Conservation (phyloP, 2,329 filamentous ascomycete genomes). For the Dendryphion nanum region DNA sequence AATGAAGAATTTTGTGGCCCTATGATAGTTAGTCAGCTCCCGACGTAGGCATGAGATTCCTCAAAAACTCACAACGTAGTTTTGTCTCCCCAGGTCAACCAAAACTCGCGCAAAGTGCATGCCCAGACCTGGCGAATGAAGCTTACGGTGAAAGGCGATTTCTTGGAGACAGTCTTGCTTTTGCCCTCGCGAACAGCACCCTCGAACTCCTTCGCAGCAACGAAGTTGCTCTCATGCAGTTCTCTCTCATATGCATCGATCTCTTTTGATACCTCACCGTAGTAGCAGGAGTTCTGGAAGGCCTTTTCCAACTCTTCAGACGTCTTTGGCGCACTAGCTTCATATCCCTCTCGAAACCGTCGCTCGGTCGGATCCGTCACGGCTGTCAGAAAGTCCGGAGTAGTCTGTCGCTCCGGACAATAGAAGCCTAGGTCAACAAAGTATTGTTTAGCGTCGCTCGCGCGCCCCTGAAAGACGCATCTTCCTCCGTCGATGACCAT, state of each 20-base stretch:
- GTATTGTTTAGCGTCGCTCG: slow-evolving; percentile 61
- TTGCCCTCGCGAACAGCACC: slow-evolving; percentile 65
- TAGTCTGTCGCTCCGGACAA: slow-evolving; percentile 63
- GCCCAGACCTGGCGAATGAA: slow-evolving; percentile 69
- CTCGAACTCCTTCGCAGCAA: slow-evolving; percentile 65
- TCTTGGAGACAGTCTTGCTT: slow-evolving; percentile 63
- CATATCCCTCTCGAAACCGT: slow-evolving; percentile 57
- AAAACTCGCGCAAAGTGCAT: slow-evolving; percentile 71
- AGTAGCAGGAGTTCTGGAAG: slow-evolving; percentile 63
- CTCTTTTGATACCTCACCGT: slow-evolving; percentile 60
- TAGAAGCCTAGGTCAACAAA: slow-evolving; percentile 66
- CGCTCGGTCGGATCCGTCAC: slow-evolving; percentile 73
- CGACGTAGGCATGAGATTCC: not conserved
- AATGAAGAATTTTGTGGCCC: slow-evolving; percentile 72
- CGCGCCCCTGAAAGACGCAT: slow-evolving; percentile 65
- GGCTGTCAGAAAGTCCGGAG: slow-evolving; percentile 74
- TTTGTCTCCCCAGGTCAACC: slow-evolving; percentile 74
- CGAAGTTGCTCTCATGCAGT: slow-evolving; percentile 56
- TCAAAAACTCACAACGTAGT: slow-evolving; percentile 58
- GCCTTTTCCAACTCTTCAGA: slow-evolving; percentile 66
- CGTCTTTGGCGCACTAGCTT: slow-evolving; percentile 67
- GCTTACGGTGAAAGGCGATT: slow-evolving; percentile 74
- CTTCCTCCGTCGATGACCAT: slow-evolving; percentile 72
- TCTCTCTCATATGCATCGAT: slow-evolving; percentile 60
- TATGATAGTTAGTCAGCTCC: not conserved